These are phyloP conservation scores for Lotus japonicus DNA, from an alignment of 306 rosid genomes.

Conservation along the genomic window DNA sequence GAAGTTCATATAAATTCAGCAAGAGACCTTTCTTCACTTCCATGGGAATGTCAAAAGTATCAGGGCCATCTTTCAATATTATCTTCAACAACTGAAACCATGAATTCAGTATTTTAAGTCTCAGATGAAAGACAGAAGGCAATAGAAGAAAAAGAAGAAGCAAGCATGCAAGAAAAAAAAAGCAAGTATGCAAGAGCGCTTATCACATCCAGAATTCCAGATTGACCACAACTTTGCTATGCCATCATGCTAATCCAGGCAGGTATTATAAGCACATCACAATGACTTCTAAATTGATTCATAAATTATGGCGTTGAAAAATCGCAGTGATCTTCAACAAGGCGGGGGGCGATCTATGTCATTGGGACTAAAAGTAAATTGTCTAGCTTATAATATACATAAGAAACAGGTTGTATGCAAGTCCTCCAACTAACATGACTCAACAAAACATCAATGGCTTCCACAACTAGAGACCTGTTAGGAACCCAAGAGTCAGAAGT, in stretches of 20 bases:
- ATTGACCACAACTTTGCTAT: background rate
- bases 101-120: background rate
- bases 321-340: background rate
- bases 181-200: background rate
- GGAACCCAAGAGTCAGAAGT: too few species aligned
- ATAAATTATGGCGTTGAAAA: background rate
- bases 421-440: background rate
- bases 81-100: constrained; percentile 73
- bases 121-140: background rate
- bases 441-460: background rate
- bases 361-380: background rate
- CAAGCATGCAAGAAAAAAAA: background rate
- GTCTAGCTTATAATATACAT: background rate
- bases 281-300: background rate
- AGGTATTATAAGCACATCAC: background rate
- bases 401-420: constrained; percentile 5
- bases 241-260: background rate
- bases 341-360: background rate
- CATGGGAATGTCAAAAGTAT: constrained; percentile 63
- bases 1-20: constrained; percentile 77
- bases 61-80: constrained; percentile 66
- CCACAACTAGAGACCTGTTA: too few species aligned
- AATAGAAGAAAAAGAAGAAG: background rate
- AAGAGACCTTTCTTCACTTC: constrained; percentile 76
- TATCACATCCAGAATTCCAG: background rate